Evolutionary conservation across 225 moss, liverwort and hornwort genomes (phyloP), one percentile per base, ranked within the genome.

Genomic region (Marchantia paleacea): DNA sequence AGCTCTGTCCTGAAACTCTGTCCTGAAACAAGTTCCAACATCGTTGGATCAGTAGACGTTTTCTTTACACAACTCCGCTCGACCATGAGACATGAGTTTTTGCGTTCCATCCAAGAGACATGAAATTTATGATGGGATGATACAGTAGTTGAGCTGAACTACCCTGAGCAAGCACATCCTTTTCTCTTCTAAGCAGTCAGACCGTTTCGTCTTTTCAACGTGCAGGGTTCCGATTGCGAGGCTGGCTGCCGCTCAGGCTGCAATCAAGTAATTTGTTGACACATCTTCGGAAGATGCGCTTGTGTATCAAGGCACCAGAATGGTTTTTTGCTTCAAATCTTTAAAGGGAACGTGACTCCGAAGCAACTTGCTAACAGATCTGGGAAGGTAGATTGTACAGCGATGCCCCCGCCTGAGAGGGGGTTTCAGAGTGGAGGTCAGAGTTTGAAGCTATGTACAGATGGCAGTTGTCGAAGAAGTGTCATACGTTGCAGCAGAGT

Each of bases 171-270:
- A 39, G 39, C 39, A 5, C 39, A 39, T 39, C 39, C 39, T 39
- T 39, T 39, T 39, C 5, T 39, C n/a, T 22, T 48, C 9, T 29
- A 22, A 71, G 50, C 20, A 19, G 49, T 69, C 16, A 69, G 39
- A 69, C 39, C 31, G 28, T 67, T 16, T 71, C 49, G 16, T 71
- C 14, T 16, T 14, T 30, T 39, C 2, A 39, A 0, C 25, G 54
- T 78, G 83, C 91, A 96, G 96, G 88, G 96, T 96, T 72, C 96
- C 96, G 52, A 96, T 96, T 75, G 96, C 96, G 70, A 90, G 96
- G 58, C 81, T 96, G 89, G 96, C 94, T 75, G 96, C 96, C 24
- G 96, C 94, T 61, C 96, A 96, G 89, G 91, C 96, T 77, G 96
- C 92, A 15, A 75, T 68, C 26, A 85, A 81, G 74, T 85, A 69